Conservation (phyloP, 2,329 filamentous ascomycete species). For the Eutypella sp. region DNA sequence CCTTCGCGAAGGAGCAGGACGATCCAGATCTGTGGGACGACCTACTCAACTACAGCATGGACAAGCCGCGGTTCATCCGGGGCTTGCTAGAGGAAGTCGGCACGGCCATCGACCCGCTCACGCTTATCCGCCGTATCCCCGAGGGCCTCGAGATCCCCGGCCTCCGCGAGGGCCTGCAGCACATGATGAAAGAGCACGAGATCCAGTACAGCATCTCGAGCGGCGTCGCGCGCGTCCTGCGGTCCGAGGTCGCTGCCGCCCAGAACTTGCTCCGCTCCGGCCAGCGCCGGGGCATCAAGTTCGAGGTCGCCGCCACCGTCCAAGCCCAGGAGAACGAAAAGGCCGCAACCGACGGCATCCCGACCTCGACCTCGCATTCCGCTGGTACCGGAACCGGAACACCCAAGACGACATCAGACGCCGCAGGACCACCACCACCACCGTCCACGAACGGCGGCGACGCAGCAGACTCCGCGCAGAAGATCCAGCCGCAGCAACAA, state of each 20-base stretch:
- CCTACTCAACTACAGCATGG: slow-evolving; percentile 92
- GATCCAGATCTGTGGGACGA: slow-evolving; percentile 94
- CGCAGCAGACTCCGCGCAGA: not conserved
- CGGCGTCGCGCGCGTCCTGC: slow-evolving; percentile 79
- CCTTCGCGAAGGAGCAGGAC: slow-evolving; percentile 89
- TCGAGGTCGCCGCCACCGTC: slow-evolving; percentile 58
- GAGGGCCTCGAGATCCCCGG: slow-evolving; percentile 91
- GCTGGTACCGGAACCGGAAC: slow-evolving; percentile 19
- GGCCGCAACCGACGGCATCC: not conserved
- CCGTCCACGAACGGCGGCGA: slow-evolving; percentile 5
- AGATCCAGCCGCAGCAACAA: not conserved
- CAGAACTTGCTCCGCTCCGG: slow-evolving; percentile 78
- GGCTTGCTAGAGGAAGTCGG: slow-evolving; percentile 90
- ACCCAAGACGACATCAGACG: slow-evolving; percentile 10
- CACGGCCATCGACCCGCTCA: slow-evolving; percentile 88
- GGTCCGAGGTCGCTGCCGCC: slow-evolving; percentile 79
- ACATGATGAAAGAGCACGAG: slow-evolving; percentile 93
- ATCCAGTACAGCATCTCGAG: slow-evolving; percentile 89
- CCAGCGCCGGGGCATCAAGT: slow-evolving; percentile 82
- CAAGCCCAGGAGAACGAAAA: slow-evolving; percentile 37
- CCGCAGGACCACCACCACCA: slow-evolving; percentile 1
- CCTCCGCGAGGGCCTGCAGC: slow-evolving; percentile 77
- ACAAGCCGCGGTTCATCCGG: slow-evolving; percentile 91
- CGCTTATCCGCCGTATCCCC: slow-evolving; percentile 82
- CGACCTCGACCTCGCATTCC: slow-evolving; percentile 14